These are phyloP conservation scores for Beauveria asiatica DNA, from an alignment of 2,329 filamentous ascomycete species.

Conservation along the genomic window DNA sequence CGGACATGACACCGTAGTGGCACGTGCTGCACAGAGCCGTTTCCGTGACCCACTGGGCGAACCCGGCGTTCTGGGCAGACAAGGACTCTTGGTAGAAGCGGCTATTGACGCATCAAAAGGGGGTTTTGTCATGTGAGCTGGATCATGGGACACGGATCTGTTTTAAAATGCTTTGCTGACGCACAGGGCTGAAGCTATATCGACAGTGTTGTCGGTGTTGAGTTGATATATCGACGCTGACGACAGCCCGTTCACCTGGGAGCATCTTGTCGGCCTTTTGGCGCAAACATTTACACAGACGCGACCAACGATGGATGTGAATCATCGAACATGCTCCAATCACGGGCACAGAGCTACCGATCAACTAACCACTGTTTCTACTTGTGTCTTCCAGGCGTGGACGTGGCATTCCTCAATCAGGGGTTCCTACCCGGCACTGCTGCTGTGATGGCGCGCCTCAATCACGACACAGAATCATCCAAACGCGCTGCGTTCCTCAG, in stretches of 20 bases:
- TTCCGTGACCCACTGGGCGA: neutral
- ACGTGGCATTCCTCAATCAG: no score
- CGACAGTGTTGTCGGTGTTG: neutral
- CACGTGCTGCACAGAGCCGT: neutral
- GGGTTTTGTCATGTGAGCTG: neutral
- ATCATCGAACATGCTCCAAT: neutral
- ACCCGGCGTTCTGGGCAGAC: neutral
- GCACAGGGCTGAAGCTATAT: neutral
- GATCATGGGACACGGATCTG: no score
- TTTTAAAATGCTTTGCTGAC: neutral
- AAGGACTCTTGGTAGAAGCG: neutral
- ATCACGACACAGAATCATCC: no score
- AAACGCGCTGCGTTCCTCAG: no score
- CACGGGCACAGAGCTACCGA: no score
- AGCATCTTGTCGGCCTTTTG: no score
- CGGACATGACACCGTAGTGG: conserved; percentile 5
- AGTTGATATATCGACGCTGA: neutral
- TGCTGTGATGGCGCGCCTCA: no score
- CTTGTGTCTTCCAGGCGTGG: no score
- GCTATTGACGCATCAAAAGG: conserved; percentile 8
- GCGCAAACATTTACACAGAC: no score
- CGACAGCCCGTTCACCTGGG: neutral
- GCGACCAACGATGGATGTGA: neutral
- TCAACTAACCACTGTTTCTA: no score
- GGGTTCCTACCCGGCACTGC: no score